Conservation (phyloP, 176 grass and related monocot species). For the Tillandsia leiboldiana region DNA sequence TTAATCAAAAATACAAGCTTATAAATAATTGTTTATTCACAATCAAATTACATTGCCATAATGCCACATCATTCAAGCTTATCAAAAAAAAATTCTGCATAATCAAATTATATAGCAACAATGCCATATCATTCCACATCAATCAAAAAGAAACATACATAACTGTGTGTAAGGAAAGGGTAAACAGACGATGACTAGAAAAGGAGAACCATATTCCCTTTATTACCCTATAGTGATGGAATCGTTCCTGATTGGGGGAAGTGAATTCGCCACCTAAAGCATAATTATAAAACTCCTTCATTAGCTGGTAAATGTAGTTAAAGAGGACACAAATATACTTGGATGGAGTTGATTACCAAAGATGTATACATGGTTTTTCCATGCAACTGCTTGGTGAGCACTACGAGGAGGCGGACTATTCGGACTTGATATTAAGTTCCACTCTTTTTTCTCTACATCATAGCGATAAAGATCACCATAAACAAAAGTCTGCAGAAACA, state of each 20-base stretch:
- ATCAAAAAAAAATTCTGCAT: too few relatives aligned
- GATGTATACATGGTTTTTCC: slow-evolving; percentile 94
- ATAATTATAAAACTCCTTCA: not conserved
- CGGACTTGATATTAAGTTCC: slow-evolving; percentile 92
- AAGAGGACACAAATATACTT: slow-evolving; percentile 7
- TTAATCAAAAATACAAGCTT: too few relatives aligned
- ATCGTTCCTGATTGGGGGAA: slow-evolving; percentile 95
- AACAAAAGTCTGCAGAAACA: slow-evolving; percentile 77
- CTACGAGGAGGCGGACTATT: slow-evolving; percentile 96
- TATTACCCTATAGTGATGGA: slow-evolving; percentile 96
- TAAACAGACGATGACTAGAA: slow-evolving; percentile 5
- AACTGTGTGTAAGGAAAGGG: not conserved
- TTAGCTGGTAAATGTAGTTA: slow-evolving; percentile 10
- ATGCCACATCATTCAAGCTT: too few relatives aligned
- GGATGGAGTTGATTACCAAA: slow-evolving; percentile 60
- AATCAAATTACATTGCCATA: too few relatives aligned
- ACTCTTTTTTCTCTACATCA: slow-evolving; percentile 95
- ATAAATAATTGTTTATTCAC: too few relatives aligned
- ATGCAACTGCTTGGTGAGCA: slow-evolving; percentile 88
- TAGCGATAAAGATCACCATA: slow-evolving; percentile 98
- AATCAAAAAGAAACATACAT: too few relatives aligned
- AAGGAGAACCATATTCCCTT: not conserved
- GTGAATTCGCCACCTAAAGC: slow-evolving; percentile 87
- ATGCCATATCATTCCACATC: too few relatives aligned
- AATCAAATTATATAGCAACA: too few relatives aligned